These are phyloP conservation scores for Withania somnifera DNA, from an alignment of 305 asterid species.

Conservation along the genomic window DNA sequence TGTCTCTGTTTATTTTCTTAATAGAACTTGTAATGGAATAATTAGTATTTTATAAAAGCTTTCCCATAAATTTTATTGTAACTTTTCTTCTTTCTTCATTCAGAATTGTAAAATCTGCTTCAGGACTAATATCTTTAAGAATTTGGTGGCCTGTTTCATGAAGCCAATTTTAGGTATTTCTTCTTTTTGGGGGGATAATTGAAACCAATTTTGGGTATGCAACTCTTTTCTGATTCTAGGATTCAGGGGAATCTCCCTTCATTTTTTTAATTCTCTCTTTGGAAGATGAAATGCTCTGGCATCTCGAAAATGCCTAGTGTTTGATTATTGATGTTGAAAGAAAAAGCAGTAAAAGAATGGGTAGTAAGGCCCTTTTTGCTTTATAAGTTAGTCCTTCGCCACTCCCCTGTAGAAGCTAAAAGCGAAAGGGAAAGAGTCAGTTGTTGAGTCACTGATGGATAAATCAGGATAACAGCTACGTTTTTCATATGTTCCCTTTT, in stretches of 20 bases:
- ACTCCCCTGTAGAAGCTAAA: neutral
- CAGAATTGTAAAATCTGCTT: conserved; percentile 5
- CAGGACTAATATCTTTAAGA: conserved; percentile 4
- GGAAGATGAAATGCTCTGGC: neutral
- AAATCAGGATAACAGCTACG: neutral
- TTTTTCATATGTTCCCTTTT: neutral
- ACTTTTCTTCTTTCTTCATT: neutral
- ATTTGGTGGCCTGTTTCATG: conserved; percentile 8
- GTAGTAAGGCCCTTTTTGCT: neutral
- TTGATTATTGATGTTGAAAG: neutral
- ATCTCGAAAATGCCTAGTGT: neutral
- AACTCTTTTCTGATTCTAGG: neutral
- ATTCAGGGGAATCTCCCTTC: neutral
- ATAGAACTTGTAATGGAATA: neutral
- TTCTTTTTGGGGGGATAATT: neutral
- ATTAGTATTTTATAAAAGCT: neutral
- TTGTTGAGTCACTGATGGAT: neutral
- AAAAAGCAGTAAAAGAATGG: neutral
- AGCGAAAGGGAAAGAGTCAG: neutral
- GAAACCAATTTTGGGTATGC: neutral
- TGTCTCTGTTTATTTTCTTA: neutral
- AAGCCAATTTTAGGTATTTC: conserved; percentile 6
- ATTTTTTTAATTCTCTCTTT: neutral
- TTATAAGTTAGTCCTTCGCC: neutral
- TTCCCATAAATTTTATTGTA: neutral